Evolutionary conservation across 2,329 filamentous ascomycete species (phyloP), one percentile per base, ranked within the genome.

Genomic region (Trichophaea hybrida): DNA sequence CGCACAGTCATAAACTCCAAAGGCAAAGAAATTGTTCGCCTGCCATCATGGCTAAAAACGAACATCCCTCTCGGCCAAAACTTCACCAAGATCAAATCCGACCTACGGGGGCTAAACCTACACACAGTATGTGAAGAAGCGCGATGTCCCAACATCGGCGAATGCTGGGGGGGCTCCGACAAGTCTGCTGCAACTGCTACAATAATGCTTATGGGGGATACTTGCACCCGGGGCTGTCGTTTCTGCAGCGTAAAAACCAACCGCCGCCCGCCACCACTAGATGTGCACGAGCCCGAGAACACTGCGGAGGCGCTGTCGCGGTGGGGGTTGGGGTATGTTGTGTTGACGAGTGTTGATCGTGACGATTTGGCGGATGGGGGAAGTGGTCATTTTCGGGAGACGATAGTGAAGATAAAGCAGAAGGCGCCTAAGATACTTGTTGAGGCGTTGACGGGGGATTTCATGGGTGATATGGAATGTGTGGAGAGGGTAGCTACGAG

Each of bases 131-230:
- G 93, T 73, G 93, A 98, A 75, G 93, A 98, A 75, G 93, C 93
- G 1, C 82, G 89, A 66, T 98, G 93, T 73, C 93, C 93, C 62
- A 98, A 98, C 73, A 95, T 98, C 62, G 89, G 86, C 64, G 91
- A 97, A 72, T 98, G 93, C 76, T 98, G 93, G 93, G 93, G 93
- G 63, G 93, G 93, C 37, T 82, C 78, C 70, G 82, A 85, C 72
- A 95, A 95, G 76, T 84, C 82, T 66, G 85, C 88, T 32, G 93
- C 93, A 4, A 98, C 93, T 35, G 93, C 93, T 1, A 98, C 93
- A 8, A 97, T 98, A 73, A 98, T 98, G 93, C 76, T 98, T 52
- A 97, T 97, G 90, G 93, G 93, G 65, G 93, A 98, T 73, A 97
- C 91, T 6, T 98, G 93, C 74, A 98, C 93, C 15, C 81, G 93